These are phyloP conservation scores for Globisporangium iwayamae DNA, from an alignment of 352 stramenopile genomes.

Conservation along the genomic window DNA sequence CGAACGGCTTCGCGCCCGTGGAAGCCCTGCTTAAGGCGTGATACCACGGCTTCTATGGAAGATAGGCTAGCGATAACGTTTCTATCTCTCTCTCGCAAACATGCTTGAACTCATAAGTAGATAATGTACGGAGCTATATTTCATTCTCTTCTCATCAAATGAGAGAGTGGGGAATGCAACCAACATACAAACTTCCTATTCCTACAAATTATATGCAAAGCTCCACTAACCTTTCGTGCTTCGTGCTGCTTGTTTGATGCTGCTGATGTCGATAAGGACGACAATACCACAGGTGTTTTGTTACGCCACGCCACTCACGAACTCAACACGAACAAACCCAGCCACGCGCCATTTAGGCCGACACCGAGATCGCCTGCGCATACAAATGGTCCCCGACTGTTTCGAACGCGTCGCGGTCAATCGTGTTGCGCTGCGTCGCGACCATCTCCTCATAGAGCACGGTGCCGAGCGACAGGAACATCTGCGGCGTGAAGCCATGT, in stretches of 20 bases:
- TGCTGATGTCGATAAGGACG: not conserved
- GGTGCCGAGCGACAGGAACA: conserved; percentile 68
- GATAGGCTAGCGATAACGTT: too few relatives aligned
- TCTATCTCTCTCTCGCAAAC: not conserved
- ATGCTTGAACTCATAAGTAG: not conserved
- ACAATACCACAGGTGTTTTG: not conserved
- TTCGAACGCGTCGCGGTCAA: conserved; percentile 47
- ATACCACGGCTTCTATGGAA: too few relatives aligned
- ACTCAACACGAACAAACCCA: not conserved
- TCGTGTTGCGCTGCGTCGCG: conserved; percentile 33
- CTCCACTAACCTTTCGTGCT: not conserved
- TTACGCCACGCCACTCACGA: not conserved
- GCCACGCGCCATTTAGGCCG: conserved; percentile 21
- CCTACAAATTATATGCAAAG: conserved; percentile 1
- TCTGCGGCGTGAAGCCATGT: conserved; percentile 64
- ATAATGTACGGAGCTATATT: not conserved
- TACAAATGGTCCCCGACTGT: conserved; percentile 53
- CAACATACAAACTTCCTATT: not conserved
- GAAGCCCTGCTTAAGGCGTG: conserved; percentile 8
- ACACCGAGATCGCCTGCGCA: conserved; percentile 46
- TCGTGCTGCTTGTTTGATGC: not conserved
- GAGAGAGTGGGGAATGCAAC: not conserved
- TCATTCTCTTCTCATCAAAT: not conserved
- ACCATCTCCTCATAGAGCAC: conserved; percentile 70
- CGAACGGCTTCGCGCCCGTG: conserved; percentile 7